These are phyloP conservation scores for Eimeria maxima DNA, from an alignment of 169 alveolate species.

Conservation along the genomic window DNA sequence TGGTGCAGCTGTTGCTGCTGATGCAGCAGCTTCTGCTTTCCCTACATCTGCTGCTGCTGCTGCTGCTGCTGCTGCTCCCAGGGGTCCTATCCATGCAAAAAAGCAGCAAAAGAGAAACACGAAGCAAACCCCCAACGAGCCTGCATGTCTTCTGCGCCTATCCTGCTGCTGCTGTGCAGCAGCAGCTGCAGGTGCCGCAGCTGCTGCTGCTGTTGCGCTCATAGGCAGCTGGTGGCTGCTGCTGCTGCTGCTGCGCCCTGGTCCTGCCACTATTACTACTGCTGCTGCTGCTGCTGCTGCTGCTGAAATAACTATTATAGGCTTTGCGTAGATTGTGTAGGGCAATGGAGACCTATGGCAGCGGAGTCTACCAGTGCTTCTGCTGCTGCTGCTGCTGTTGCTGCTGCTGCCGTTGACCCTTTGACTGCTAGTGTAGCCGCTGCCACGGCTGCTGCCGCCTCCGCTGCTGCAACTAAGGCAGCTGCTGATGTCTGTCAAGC, in stretches of 20 bases:
- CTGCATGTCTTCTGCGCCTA: neutral
- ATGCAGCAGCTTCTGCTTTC: too few relatives aligned
- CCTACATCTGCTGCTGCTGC: neutral
- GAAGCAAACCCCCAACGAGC: neutral
- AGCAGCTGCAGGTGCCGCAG: neutral
- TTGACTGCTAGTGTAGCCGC: neutral
- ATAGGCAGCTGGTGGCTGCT: conserved; percentile 32
- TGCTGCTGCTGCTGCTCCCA: neutral
- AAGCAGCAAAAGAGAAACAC: conserved; percentile 43
- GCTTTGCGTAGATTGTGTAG: neutral
- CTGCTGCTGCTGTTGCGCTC: neutral
- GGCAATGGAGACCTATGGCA: neutral
- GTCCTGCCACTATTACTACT: neutral
- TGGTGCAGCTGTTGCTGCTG: neutral
- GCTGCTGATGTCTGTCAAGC: neutral
- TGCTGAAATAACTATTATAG: neutral
- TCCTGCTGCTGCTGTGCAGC: conserved; percentile 2
- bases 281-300: conserved; percentile 18
- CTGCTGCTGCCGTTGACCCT: neutral
- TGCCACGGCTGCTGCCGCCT: conserved; percentile 1
- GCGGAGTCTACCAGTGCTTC: neutral
- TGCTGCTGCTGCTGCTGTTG: neutral
- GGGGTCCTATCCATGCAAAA: neutral
- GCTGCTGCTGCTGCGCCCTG: conserved; percentile 12
- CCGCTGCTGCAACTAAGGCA: neutral